A percentile compares a stretch with the other conserved stretches of the same genome.
phyloP scores from a whole-genome alignment of 1,284 basidiomycete species.

The Ustilago xerochloae region DNA sequence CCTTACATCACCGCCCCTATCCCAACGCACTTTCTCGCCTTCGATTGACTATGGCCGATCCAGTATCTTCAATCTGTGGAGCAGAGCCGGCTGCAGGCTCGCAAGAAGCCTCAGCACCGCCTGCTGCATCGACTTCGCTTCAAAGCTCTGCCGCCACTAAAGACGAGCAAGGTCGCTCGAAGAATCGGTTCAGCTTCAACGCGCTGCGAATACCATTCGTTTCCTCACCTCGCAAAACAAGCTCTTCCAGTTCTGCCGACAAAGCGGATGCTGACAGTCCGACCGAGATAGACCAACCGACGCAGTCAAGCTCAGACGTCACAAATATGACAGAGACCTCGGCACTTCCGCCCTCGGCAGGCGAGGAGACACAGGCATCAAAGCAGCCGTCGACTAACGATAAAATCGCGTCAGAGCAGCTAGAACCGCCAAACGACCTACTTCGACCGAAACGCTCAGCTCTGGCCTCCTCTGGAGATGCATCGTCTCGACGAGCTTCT shows the following conservation, averaged over 20 bases:
- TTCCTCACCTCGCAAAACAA: constrained; percentile 23
- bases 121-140: neutral
- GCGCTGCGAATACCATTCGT: constrained; percentile 29
- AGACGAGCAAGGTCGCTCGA: neutral
- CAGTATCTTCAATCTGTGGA: neutral
- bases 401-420: neutral
- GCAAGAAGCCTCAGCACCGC: neutral
- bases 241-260: neutral
- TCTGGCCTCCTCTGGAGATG: constrained; percentile 1
- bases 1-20: too few relatives aligned
- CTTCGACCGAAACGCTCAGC: constrained; percentile 22
- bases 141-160: neutral
- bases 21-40: too few relatives aligned
- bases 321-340: neutral
- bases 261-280: neutral
- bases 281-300: neutral
- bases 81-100: neutral
- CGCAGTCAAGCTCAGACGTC: neutral
- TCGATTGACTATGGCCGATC: constrained; percentile 7
- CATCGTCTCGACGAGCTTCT: constrained; percentile 11
- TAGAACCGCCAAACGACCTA: constrained; percentile 6
- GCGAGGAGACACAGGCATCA: neutral
- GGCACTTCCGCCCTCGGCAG: too few relatives aligned
- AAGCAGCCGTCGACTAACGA: neutral
- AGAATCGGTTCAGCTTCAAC: constrained; percentile 47